Conservation (phyloP, 208 protist genomes). For the Trypanosoma avium region DNA sequence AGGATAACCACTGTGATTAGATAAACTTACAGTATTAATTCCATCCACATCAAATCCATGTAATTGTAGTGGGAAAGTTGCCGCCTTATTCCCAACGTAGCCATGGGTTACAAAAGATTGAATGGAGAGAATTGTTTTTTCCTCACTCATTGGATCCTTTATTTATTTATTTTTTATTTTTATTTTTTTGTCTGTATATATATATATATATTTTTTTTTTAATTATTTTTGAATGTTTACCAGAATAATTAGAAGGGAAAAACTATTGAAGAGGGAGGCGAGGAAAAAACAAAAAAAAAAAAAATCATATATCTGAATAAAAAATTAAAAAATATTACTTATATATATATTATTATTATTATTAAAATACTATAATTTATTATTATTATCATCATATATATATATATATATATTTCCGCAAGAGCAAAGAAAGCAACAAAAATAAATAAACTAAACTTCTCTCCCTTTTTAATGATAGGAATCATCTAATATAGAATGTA, state of each 20-base stretch:
- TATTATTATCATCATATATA: neutral
- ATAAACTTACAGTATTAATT: constrained; percentile 95
- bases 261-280: neutral
- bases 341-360: too few species aligned
- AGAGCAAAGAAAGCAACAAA: too few species aligned
- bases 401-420: constrained; percentile 12
- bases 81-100: constrained; percentile 96
- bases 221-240: neutral
- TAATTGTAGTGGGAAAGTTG: constrained; percentile 93
- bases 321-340: neutral
- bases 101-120: constrained; percentile 96
- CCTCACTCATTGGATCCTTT: constrained; percentile 3
- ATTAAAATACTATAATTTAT: too few species aligned
- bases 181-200: constrained; percentile 1
- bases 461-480: neutral
- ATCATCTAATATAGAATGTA: constrained; percentile 3
- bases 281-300: constrained; percentile 6
- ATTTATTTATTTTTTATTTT: constrained; percentile 9
- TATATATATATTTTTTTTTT: neutral
- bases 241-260: neutral
- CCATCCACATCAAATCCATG: constrained; percentile 94
- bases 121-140: constrained; percentile 90
- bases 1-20: constrained; percentile 95
- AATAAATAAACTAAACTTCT: constrained; percentile 19
- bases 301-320: constrained; percentile 7